Evolutionary conservation across 169 alveolate genomes (phyloP).

Genomic region (Babesia sp.): DNA sequence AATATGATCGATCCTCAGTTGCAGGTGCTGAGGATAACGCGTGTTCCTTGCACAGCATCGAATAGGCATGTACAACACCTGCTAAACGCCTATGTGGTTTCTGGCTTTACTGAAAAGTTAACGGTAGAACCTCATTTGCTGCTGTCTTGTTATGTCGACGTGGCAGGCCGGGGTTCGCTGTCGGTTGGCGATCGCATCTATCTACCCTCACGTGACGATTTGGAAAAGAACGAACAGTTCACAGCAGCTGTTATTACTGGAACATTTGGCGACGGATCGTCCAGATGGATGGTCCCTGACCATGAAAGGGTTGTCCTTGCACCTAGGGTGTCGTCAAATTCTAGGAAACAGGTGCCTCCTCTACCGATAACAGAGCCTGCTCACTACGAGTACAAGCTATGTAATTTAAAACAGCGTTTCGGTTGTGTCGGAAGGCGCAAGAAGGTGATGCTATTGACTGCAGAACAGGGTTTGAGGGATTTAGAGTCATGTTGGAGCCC

Average conservation of each 20-base stretch:
- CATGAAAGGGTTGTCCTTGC: neutral
- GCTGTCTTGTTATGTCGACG: conserved; percentile 16
- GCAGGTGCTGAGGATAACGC: neutral
- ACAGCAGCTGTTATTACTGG: neutral
- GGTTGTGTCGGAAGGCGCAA: conserved; percentile 16
- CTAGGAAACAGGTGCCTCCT: neutral
- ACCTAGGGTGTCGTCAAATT: neutral
- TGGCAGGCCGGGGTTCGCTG: conserved; percentile 19
- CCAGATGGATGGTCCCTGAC: conserved; percentile 3
- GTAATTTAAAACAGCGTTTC: conserved; percentile 27
- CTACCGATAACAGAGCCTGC: conserved; percentile 31
- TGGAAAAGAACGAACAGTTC: neutral
- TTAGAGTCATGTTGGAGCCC: conserved; percentile 15
- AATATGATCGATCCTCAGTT: neutral
- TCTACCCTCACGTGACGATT: conserved; percentile 5
- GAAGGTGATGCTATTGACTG: conserved; percentile 2
- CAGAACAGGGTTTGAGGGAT: conserved; percentile 6
- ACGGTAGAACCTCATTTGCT: neutral
- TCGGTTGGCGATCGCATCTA: conserved; percentile 7
- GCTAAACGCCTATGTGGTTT: neutral
- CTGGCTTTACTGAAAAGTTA: neutral
- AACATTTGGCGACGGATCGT: neutral
- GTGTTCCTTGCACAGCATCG: neutral
- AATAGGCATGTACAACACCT: neutral
- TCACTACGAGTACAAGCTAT: conserved; percentile 48